Evolutionary conservation across 78 protist genomes (phyloP).

Genomic region (Speleostelium caveatum): DNA sequence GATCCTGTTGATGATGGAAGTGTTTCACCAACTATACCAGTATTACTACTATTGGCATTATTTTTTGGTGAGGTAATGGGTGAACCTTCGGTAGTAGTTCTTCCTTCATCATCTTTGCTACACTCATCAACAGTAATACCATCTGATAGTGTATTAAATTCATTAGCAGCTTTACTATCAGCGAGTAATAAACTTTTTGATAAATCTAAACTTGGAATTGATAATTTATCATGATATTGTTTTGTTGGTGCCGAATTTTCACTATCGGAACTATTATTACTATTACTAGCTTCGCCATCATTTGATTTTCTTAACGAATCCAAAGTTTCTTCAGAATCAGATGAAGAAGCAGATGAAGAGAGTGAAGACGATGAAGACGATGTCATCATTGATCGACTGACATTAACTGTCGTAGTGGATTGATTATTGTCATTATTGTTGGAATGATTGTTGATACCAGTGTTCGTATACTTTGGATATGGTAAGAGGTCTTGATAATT

Average conservation of each 20-base stretch:
- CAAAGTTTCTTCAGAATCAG: background rate
- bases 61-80: background rate
- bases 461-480: constrained; percentile 10
- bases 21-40: background rate
- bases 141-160: background rate
- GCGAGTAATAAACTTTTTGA: background rate
- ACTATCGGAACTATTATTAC: background rate
- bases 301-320: no score
- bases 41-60: background rate
- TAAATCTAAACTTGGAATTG: constrained; percentile 6
- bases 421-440: constrained; percentile 2
- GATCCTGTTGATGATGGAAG: background rate
- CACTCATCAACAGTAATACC: background rate
- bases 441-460: background rate
- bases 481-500: constrained; percentile 20
- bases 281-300: background rate
- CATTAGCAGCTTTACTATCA: background rate
- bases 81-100: background rate
- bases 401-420: background rate
- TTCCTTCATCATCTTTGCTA: background rate
- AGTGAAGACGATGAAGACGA: constrained; percentile 4
- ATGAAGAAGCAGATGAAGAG: constrained; percentile 7
- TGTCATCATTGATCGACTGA: background rate
- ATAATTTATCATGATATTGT: no score
- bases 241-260: background rate